Evolutionary conservation across 768 basidiomycete genomes (phyloP).

Genomic region (Jaapia argillacea): DNA sequence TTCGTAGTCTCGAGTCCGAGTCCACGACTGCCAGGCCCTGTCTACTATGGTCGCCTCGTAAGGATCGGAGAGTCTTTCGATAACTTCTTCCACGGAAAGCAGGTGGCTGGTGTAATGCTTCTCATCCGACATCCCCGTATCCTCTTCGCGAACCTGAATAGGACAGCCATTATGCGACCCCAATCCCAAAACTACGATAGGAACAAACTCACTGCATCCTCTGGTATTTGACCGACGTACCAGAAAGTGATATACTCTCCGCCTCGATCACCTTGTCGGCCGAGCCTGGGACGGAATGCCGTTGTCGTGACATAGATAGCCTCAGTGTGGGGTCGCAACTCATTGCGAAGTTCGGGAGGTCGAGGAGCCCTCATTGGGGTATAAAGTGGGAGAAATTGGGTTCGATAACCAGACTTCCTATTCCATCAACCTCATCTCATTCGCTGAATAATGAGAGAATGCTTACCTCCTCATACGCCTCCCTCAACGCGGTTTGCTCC

Average conservation of each 20-base stretch:
- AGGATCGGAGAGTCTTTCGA: constrained; percentile 18
- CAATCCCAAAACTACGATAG: not conserved
- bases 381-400: constrained; percentile 34
- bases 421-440: too few relatives aligned
- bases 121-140: constrained; percentile 53
- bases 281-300: constrained; percentile 16
- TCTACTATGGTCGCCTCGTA: constrained; percentile 23
- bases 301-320: constrained; percentile 31
- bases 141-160: constrained; percentile 30
- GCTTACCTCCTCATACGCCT: constrained; percentile 61
- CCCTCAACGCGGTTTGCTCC: constrained; percentile 47
- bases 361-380: constrained; percentile 31
- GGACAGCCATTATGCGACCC: not conserved
- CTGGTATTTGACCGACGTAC: constrained; percentile 44
- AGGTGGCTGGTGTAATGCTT: constrained; percentile 34
- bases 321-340: constrained; percentile 24
- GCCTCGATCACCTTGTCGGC: constrained; percentile 12
- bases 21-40: constrained; percentile 31
- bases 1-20: too few relatives aligned
- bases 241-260: constrained; percentile 47
- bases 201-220: constrained; percentile 34
- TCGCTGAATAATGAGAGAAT: too few relatives aligned
- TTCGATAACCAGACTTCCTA: constrained; percentile 45
- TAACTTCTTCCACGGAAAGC: constrained; percentile 33
- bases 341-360: constrained; percentile 15